phyloP scores from a whole-genome alignment of 192 early-diverging fungal species.

The Coemansia sp. region DNA sequence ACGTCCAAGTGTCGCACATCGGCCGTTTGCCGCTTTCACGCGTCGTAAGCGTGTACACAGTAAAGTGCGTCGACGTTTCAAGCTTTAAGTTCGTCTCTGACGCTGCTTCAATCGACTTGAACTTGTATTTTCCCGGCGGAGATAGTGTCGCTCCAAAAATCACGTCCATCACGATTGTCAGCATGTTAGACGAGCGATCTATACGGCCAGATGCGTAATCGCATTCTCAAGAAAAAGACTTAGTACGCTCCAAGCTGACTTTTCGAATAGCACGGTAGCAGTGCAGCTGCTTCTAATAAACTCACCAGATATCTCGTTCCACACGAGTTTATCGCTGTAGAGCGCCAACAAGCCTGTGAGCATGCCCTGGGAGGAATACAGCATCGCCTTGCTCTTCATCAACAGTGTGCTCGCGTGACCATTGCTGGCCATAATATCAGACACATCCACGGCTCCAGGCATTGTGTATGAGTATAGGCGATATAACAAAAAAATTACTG shows the following conservation, averaged over 20 bases:
- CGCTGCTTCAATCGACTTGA: slow-evolving; percentile 46
- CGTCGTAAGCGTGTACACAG: slow-evolving; percentile 45
- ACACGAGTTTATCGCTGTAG: slow-evolving; percentile 32
- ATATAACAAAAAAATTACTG: not conserved
- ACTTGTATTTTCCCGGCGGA: slow-evolving; percentile 47
- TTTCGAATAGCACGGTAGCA: not conserved
- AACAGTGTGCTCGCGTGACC: slow-evolving; percentile 17
- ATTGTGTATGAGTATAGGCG: slow-evolving; percentile 8
- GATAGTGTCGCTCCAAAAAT: slow-evolving; percentile 51
- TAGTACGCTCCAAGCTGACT: not conserved
- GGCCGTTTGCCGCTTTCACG: slow-evolving; percentile 43
- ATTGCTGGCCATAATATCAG: slow-evolving; percentile 14
- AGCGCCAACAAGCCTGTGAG: slow-evolving; percentile 45
- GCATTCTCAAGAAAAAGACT: not conserved
- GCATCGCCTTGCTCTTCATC: slow-evolving; percentile 37
- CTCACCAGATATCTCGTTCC: slow-evolving; percentile 47
- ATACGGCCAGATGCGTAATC: not conserved
- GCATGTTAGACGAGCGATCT: slow-evolving; percentile 44
- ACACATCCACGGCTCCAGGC: slow-evolving; percentile 37
- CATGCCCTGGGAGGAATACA: slow-evolving; percentile 50
- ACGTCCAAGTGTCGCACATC: slow-evolving; percentile 51
- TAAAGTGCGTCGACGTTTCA: slow-evolving; percentile 50
- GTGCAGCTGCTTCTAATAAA: not conserved
- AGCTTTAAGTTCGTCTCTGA: slow-evolving; percentile 25
- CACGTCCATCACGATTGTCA: slow-evolving; percentile 46